Evolutionary conservation across 1,284 basidiomycete genomes (phyloP), one percentile per base, ranked within the genome.

Genomic region (Prillingera fragicola): DNA sequence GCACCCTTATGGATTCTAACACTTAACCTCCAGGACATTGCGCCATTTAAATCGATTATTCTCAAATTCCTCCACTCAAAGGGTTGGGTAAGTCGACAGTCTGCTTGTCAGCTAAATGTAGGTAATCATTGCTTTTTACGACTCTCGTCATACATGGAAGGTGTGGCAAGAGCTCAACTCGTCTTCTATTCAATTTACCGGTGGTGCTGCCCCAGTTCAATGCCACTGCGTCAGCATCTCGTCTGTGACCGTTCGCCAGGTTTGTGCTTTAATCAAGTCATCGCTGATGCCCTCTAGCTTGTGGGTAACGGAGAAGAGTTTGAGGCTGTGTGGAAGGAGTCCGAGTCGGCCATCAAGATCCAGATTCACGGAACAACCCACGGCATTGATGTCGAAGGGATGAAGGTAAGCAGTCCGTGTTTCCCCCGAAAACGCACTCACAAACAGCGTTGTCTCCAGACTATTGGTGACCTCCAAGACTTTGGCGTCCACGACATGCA

Each of bases 121-220:
- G 67, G 47, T 68, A 18, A 48, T 69, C 10, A 48, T 64, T 3
- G 51, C 47, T 24, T 68, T 69, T 51, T 56, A 55, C 35, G 68
- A 70, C 53, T 44, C 60, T 7, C 58, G 68, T 12, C 45, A 67
- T 24, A 57, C 65, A 1, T 5, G 36, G 22, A 60, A 55, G 36
- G 50, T 68, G 1, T 55, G 53, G 33, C 19, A 55, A 3, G 33
- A 41, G 15, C 49, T 70, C 9, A 51, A 45, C 7, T 24, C 9
- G n/a, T 13, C 21, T 9, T 17, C 35, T 12, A 23, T 37, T 18
- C 35, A 25, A 21, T 37, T 23, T 18, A 27, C 35, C 5, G 23
- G 24, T 2, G 41, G 34, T n/a, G 38, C 32, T 9, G 31, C 43
- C 3, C 31, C 25, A 4, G 34, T 56, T 2, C 25, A 52, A 14